Percentiles rank a stretch among this genome's conserved stretches.
Evolutionary conservation across 345 rosid species (phyloP).

Genomic region (Moringa oleifera): DNA sequence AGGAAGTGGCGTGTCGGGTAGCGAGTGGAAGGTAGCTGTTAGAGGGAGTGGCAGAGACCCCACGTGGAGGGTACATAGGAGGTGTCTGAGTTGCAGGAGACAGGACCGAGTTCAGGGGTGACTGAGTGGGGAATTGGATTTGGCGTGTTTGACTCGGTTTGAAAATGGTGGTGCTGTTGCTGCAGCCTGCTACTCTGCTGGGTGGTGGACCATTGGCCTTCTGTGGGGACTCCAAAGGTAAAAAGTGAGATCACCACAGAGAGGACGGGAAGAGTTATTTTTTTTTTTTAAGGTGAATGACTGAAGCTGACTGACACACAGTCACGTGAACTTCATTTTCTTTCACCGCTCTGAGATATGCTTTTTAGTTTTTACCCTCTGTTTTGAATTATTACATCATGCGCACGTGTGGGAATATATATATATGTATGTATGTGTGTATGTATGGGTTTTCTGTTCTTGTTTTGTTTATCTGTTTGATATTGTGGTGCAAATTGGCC

Average conservation of each 20-base stretch:
- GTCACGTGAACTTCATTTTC: constrained; percentile 25
- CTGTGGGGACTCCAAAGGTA: not conserved
- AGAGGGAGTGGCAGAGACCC: constrained; percentile 7
- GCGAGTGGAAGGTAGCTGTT: constrained; percentile 16
- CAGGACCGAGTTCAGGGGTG: constrained; percentile 19
- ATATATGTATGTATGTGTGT: too few relatives aligned
- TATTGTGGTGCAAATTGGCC: not conserved
- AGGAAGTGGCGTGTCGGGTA: constrained; percentile 27
- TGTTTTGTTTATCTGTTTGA: not conserved
- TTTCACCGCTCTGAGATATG: too few relatives aligned
- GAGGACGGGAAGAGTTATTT: constrained; percentile 5
- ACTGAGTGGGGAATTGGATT: not conserved
- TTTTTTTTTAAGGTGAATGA: too few relatives aligned
- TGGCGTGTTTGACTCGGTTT: constrained; percentile 32
- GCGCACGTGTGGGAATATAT: constrained; percentile 15
- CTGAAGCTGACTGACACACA: constrained; percentile 21
- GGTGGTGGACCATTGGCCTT: not conserved
- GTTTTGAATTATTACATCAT: not conserved
- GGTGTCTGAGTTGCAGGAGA: constrained; percentile 42
- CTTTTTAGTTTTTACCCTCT: not conserved
- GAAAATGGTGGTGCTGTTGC: not conserved
- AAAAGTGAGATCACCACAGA: constrained; percentile 4
- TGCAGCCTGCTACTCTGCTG: too few relatives aligned
- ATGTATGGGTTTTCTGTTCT: not conserved
- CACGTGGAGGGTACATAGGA: constrained; percentile 30